A percentile compares a stretch with the other conserved stretches of the same genome.
Conservation (phyloP, 1,139 yeast species). For the Hyphopichia khmerensis region DNA sequence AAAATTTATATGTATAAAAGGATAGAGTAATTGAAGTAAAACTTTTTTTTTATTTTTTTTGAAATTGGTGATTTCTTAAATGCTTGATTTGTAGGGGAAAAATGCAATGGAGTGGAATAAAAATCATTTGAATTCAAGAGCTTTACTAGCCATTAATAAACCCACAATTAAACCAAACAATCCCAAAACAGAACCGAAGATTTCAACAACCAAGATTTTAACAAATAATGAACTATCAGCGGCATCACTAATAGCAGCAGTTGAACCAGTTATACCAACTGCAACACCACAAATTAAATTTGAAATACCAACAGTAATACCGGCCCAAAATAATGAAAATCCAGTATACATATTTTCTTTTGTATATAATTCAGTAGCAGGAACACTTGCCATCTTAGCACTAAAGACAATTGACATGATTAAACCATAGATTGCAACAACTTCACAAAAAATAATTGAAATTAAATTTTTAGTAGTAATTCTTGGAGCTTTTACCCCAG, state of each 20-base stretch:
- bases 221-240: conserved; percentile 95
- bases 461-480: conserved; percentile 96
- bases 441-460: conserved; percentile 97
- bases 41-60: no score
- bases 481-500: conserved; percentile 96
- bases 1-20: no score
- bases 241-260: conserved; percentile 97
- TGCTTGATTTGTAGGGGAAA: neutral
- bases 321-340: conserved; percentile 96
- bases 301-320: conserved; percentile 89
- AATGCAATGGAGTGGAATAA: neutral
- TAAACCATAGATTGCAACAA: conserved; percentile 96
- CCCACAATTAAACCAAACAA: conserved; percentile 95
- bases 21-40: no score
- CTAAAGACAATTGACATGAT: conserved; percentile 98
- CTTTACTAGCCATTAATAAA: conserved; percentile 93
- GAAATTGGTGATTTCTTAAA: no score
- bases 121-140: conserved; percentile 63
- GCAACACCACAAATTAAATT: conserved; percentile 96
- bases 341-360: conserved; percentile 90
- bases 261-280: conserved; percentile 96
- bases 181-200: conserved; percentile 95
- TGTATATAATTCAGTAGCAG: conserved; percentile 62
- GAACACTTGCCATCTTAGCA: conserved; percentile 77
- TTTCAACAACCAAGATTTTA: conserved; percentile 93